phyloP scores from a whole-genome alignment of 2,329 filamentous ascomycete genomes.

The Colletotrichum musicola region DNA sequence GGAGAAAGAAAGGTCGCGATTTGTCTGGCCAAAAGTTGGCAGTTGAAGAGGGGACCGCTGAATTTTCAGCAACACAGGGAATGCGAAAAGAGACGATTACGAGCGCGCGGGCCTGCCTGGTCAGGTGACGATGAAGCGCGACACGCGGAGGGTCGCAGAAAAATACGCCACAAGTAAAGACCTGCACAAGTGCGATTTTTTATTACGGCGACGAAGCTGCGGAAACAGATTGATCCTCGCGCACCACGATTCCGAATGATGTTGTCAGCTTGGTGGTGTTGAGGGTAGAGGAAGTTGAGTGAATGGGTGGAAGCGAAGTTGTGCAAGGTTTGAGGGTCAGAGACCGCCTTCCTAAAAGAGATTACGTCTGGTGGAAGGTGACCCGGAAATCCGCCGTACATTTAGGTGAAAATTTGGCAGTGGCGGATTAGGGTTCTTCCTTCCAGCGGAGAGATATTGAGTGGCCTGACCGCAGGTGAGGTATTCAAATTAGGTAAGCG shows the following conservation, averaged over 20 bases:
- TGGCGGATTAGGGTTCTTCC: constrained; percentile 8
- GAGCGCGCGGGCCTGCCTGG: constrained; percentile 31
- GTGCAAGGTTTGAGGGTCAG: constrained; percentile 30
- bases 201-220: neutral
- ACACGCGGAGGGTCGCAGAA: neutral
- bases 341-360: constrained; percentile 39
- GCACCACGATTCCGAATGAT: neutral
- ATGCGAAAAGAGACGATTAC: constrained; percentile 8
- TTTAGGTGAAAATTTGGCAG: constrained; percentile 17
- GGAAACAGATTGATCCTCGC: neutral
- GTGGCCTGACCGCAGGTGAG: no score
- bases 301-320: constrained; percentile 2
- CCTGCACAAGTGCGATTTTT: neutral
- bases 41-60: constrained; percentile 15
- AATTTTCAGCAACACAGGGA: constrained; percentile 33
- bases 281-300: constrained; percentile 24
- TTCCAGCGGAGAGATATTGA: neutral
- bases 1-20: neutral
- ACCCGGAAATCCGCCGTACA: neutral
- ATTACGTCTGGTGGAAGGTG: constrained; percentile 16
- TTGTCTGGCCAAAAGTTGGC: neutral
- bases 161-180: neutral
- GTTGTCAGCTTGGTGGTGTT: constrained; percentile 11
- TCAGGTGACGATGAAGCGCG: constrained; percentile 30
- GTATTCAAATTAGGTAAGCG: neutral